Conservation (phyloP, 225 moss, liverwort and hornwort genomes). For the Marchantia polymorpha region DNA sequence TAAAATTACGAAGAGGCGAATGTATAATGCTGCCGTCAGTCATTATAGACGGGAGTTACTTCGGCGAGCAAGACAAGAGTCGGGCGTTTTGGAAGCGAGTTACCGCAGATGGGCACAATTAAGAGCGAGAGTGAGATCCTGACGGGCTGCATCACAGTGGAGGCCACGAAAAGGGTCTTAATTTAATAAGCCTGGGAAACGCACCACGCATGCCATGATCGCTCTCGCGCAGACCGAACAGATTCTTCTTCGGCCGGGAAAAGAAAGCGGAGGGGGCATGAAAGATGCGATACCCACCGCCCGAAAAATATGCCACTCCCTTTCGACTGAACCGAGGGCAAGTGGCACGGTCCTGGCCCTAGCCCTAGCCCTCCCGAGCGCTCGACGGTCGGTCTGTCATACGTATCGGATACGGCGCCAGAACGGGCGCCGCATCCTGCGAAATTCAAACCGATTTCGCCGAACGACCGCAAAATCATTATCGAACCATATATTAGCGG, state of each 20-base stretch:
- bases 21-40: too few species aligned
- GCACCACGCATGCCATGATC: too few species aligned
- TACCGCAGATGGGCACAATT: too few species aligned
- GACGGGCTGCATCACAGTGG: too few species aligned
- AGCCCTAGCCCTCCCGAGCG: too few species aligned
- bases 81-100: too few species aligned
- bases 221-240: not conserved
- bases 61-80: too few species aligned
- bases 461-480: not conserved
- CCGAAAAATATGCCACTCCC: not conserved
- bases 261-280: not conserved
- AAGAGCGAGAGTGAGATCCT: too few species aligned
- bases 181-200: too few species aligned
- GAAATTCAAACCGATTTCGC: not conserved
- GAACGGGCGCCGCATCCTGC: not conserved
- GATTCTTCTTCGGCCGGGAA: not conserved
- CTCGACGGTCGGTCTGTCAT: not conserved
- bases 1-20: too few species aligned
- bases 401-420: not conserved
- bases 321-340: not conserved
- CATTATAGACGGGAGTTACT: too few species aligned
- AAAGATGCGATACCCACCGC: slow-evolving; percentile 3
- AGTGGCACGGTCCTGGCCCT: not conserved
- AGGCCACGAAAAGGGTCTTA: too few species aligned
- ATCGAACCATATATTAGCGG: not conserved